Base-by-base conservation (phyloP, 345 rosid genomes). In the Cardamine resedifolia region DNA sequence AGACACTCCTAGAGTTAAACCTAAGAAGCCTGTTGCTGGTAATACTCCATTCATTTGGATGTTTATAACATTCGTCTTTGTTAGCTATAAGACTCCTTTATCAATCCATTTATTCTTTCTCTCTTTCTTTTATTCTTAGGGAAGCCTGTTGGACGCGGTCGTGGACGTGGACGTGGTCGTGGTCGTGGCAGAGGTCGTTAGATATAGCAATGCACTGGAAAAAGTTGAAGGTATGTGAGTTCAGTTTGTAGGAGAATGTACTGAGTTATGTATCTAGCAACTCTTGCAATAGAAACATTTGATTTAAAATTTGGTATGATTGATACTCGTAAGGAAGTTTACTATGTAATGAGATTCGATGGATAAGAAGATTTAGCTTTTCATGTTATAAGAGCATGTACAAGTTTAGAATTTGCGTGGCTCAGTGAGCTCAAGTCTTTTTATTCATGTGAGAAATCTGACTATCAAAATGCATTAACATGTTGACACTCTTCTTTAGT, bases 1-100 rank as follows among this genome's bases (percentile, higher is more conserved):
- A 79, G 98, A 96, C 82, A 87, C 97, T 18, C 98, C 98, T 50
- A 87, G 88, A 82, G 84, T 96, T 76, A 92, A 92, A 72, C 97
- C 98, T 28, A 96, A 92, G 92, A 92, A 96, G 83, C 84, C 98
- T 79, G 85, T 88, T 74, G 92, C 97, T 47, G 99, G 99, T 96
- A 75, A 82, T 43, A 86, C 90, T 85, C 79, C 57, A 4, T 12
- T 52, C 68, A 26, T 34, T 78, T 48, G 3, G 28, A 18, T 51
- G 30, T 26, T 43, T 12, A 4, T 18, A 41, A 27, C 26, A 14
- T 1, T 39, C 9, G 14, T 30, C 14, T 56, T 45, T 38, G 2
- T 20, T 57, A 20, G 6, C 23, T 7, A 24, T 19, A 20, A 21
- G 19, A 26, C 36, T 71, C 9, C 11, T 7, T 65, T 58, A 15